Evolutionary conservation across 768 basidiomycete genomes (phyloP).

Genomic region (Candolleomyces eurysporus): DNA sequence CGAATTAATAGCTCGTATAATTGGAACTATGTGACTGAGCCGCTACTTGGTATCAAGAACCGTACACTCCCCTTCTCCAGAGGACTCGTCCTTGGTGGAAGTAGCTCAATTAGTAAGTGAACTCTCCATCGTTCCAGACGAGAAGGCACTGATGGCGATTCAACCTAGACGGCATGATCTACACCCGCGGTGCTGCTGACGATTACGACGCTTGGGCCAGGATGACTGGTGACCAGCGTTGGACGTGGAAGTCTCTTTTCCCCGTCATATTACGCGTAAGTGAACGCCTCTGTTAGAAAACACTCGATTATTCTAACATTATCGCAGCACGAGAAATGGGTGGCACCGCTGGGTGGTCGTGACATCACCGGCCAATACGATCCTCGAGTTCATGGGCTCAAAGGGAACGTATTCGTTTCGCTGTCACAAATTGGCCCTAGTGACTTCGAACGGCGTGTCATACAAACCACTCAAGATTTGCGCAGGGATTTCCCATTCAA

Average conservation of each 20-base stretch:
- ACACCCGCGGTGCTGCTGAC: slow-evolving; percentile 26
- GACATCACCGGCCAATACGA: slow-evolving; percentile 35
- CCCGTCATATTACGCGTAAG: slow-evolving; percentile 17
- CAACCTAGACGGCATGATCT: slow-evolving; percentile 25
- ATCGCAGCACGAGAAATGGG: slow-evolving; percentile 31
- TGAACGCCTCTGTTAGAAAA: no score
- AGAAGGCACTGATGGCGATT: neutral
- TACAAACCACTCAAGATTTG: slow-evolving; percentile 29
- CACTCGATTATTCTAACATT: no score
- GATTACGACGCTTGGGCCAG: slow-evolving; percentile 27
- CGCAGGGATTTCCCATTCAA: slow-evolving; percentile 22
- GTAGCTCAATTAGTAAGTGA: slow-evolving; percentile 22
- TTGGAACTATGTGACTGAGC: slow-evolving; percentile 29
- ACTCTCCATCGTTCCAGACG: neutral
- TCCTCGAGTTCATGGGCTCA: slow-evolving; percentile 33
- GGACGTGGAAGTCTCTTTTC: slow-evolving; percentile 30
- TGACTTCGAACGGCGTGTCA: slow-evolving; percentile 28
- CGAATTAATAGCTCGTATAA: slow-evolving; percentile 5
- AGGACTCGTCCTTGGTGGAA: slow-evolving; percentile 26
- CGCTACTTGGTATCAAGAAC: slow-evolving; percentile 20
- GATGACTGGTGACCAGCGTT: slow-evolving; percentile 25
- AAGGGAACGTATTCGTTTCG: slow-evolving; percentile 30
- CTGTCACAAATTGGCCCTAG: slow-evolving; percentile 26
- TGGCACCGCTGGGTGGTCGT: slow-evolving; percentile 34
- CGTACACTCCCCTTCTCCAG: slow-evolving; percentile 22